phyloP scores from a whole-genome alignment of 2,329 filamentous ascomycete species.

The Calonectria pauciramosa region DNA sequence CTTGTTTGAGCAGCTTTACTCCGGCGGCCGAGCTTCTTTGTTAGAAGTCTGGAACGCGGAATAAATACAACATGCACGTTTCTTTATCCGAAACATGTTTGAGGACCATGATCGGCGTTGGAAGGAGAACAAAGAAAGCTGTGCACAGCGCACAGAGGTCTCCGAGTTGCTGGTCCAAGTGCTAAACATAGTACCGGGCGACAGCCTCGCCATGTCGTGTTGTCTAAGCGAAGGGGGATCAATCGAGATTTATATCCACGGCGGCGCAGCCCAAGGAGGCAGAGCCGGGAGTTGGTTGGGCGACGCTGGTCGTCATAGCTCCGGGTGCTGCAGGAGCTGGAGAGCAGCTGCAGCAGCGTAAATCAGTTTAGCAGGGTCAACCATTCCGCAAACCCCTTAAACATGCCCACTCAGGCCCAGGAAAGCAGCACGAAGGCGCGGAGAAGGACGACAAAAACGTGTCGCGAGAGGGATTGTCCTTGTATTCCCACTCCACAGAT shows the following conservation, averaged over 20 bases:
- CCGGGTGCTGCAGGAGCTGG: neutral
- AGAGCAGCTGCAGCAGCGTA: conserved; percentile 10
- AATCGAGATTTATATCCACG: conserved; percentile 5
- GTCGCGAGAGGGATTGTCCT: neutral
- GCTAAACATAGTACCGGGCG: neutral
- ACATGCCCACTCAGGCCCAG: neutral
- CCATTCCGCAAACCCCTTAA: neutral
- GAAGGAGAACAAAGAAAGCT: neutral
- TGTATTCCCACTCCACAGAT: neutral
- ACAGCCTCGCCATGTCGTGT: neutral
- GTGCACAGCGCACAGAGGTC: neutral
- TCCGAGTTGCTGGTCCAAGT: neutral
- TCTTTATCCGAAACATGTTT: conserved; percentile 10
- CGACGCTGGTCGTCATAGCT: conserved; percentile 1
- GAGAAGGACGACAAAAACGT: neutral
- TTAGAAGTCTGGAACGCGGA: neutral
- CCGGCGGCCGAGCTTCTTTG: neutral
- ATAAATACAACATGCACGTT: neutral
- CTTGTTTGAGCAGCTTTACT: neutral
- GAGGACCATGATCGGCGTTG: neutral
- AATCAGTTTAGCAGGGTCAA: conserved; percentile 12
- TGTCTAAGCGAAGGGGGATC: conserved; percentile 7
- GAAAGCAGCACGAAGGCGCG: neutral
- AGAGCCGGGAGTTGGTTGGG: conserved; percentile 10
- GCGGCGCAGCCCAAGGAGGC: neutral